phyloP scores from a whole-genome alignment of 257 asterid species.

The Vinca minor region DNA sequence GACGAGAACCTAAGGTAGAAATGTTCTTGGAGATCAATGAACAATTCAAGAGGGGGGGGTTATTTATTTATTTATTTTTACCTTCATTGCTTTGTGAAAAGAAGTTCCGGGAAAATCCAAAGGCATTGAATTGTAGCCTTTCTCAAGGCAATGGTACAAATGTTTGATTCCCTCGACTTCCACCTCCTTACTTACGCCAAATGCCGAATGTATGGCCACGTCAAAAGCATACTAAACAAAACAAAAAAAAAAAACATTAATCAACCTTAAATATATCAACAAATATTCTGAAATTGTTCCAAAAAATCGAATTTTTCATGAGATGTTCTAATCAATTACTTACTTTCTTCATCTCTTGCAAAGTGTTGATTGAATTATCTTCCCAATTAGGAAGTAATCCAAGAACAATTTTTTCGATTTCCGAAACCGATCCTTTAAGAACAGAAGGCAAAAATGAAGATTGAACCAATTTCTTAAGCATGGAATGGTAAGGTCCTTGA shows the following conservation, averaged over 20 bases:
- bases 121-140: constrained; percentile 74
- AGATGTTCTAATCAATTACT: no score
- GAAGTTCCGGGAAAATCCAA: constrained; percentile 50
- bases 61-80: background rate
- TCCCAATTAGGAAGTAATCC: constrained; percentile 39
- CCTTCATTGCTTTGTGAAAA: constrained; percentile 57
- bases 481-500: constrained; percentile 48
- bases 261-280: no score
- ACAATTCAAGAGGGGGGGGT: no score
- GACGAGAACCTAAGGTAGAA: background rate
- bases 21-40: background rate
- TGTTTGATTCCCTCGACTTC: constrained; percentile 36
- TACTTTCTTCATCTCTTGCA: constrained; percentile 58
- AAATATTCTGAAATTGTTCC: no score
- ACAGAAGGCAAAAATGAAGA: constrained; percentile 42
- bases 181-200: constrained; percentile 30
- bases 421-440: constrained; percentile 26
- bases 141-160: constrained; percentile 40
- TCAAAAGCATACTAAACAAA: constrained; percentile 71
- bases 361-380: constrained; percentile 24
- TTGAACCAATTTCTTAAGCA: constrained; percentile 45
- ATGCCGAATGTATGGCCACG: constrained; percentile 55
- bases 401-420: constrained; percentile 37
- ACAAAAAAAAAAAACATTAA: background rate
- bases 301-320: background rate